These are phyloP conservation scores for Kazachstania taianensis DNA, from an alignment of 805 yeast genomes.

Conservation along the genomic window DNA sequence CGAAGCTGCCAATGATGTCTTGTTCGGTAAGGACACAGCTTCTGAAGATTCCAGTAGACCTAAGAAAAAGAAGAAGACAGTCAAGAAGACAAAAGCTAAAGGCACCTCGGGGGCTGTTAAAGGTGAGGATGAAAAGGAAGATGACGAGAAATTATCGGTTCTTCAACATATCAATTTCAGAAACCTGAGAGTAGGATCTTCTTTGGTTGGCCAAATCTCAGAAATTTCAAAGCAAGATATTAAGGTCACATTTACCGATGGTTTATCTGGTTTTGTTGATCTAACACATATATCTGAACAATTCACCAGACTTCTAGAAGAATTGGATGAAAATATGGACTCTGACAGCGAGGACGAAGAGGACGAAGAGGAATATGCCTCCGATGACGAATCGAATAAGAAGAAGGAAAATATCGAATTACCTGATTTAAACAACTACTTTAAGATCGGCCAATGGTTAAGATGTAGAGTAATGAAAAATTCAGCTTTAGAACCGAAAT, in stretches of 20 bases:
- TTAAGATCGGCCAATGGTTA: constrained; percentile 74
- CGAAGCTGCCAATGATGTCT: constrained; percentile 82
- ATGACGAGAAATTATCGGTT: constrained; percentile 30
- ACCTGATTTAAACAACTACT: constrained; percentile 47
- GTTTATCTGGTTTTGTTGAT: constrained; percentile 68
- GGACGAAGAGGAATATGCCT: constrained; percentile 23
- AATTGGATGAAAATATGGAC: constrained; percentile 40
- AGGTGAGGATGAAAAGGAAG: constrained; percentile 25
- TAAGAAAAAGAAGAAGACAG: constrained; percentile 34
- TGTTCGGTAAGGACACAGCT: constrained; percentile 39
- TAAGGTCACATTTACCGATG: constrained; percentile 67
- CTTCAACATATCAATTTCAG: constrained; percentile 57
- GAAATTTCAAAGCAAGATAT: constrained; percentile 54
- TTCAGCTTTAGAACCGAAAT: constrained; percentile 31
- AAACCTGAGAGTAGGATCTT: constrained; percentile 58
- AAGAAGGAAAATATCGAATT: constrained; percentile 30
- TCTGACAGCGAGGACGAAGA: constrained; percentile 35
- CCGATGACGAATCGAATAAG: constrained; percentile 20
- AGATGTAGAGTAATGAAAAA: constrained; percentile 66
- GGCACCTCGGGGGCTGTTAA: constrained; percentile 10
- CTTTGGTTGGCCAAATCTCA: constrained; percentile 66
- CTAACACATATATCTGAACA: constrained; percentile 61
- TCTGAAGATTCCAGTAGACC: constrained; percentile 19
- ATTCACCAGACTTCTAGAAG: constrained; percentile 47
- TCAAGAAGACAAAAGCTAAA: constrained; percentile 20